Evolutionary conservation across 495 filamentous ascomycete species (phyloP).

Genomic region (Aspergillus sclerotiicarbonarius): DNA sequence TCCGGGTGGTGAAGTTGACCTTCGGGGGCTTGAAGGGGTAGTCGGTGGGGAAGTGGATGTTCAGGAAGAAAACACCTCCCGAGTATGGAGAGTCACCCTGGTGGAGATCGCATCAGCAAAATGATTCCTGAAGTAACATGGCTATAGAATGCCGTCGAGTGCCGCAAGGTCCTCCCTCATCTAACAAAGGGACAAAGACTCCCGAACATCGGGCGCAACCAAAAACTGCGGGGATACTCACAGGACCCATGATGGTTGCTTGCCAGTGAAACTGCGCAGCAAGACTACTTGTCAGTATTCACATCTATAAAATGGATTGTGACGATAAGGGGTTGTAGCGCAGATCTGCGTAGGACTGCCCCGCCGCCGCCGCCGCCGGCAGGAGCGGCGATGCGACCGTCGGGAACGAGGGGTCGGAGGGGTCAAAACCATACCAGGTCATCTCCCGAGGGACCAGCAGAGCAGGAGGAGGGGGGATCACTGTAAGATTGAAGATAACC

Average conservation of each 20-base stretch:
- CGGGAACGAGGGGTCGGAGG: constrained; percentile 12
- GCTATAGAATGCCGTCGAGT: not conserved
- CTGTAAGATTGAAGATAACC: constrained; percentile 40
- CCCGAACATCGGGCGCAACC: not conserved
- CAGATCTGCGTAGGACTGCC: constrained; percentile 12
- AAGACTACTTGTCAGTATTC: constrained; percentile 23
- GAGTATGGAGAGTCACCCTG: constrained; percentile 94
- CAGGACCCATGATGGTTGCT: constrained; percentile 99
- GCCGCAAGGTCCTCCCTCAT: constrained; percentile 27
- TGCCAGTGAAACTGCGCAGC: constrained; percentile 93
- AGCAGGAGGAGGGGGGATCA: constrained; percentile 98
- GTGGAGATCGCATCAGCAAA: constrained; percentile 19
- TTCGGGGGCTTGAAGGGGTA: constrained; percentile 99
- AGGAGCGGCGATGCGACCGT: constrained; percentile 13
- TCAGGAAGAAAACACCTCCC: constrained; percentile 96
- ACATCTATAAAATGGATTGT: not conserved
- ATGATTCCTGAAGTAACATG: not conserved
- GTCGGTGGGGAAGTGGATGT: constrained; percentile 98
- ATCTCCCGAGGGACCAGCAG: constrained; percentile 92
- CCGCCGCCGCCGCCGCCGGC: constrained; percentile 28
- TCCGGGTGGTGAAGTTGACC: constrained; percentile 99
- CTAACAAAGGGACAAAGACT: not conserved
- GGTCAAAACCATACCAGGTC: constrained; percentile 75
- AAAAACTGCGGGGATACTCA: constrained; percentile 52
- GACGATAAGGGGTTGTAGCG: not conserved